A percentile compares a stretch with the other conserved stretches of the same genome.
These are phyloP conservation scores for Thelephora ganbajun DNA, from an alignment of 768 basidiomycete species.

Conservation along the genomic window DNA sequence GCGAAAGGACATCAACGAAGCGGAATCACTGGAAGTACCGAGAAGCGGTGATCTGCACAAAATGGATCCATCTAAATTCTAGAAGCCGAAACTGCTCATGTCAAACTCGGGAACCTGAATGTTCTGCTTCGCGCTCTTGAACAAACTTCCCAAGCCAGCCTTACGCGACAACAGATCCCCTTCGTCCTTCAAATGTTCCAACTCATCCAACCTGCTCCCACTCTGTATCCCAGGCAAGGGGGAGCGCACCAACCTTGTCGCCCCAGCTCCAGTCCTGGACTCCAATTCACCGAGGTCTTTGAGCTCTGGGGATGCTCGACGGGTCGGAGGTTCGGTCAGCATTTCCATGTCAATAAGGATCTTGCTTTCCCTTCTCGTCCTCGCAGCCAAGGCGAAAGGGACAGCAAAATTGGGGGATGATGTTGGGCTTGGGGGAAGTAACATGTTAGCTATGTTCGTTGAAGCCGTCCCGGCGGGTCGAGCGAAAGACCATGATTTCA, in stretches of 20 bases:
- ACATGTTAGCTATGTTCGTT: neutral
- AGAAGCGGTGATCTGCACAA: too few relatives aligned
- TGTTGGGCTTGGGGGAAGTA: conserved; percentile 29
- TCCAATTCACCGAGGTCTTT: conserved; percentile 8
- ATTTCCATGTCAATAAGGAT: conserved; percentile 89
- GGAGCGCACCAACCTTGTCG: too few relatives aligned
- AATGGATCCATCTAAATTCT: conserved; percentile 7
- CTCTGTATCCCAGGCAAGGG: too few relatives aligned
- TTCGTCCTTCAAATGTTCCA: conserved; percentile 33
- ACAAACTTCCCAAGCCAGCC: conserved; percentile 66
- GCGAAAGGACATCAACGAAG: too few relatives aligned
- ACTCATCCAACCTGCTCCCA: conserved; percentile 2
- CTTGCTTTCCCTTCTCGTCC: conserved; percentile 48
- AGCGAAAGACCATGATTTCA: conserved; percentile 85
- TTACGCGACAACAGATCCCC: conserved; percentile 50
- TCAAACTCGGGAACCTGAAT: conserved; percentile 79
- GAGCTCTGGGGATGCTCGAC: conserved; percentile 33
- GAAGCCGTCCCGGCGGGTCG: conserved; percentile 33
- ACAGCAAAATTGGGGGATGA: conserved; percentile 9
- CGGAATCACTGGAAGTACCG: too few relatives aligned
- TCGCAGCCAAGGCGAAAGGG: conserved; percentile 38
- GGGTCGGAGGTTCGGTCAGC: conserved; percentile 42
- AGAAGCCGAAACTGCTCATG: conserved; percentile 60
- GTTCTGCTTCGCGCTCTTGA: conserved; percentile 87
- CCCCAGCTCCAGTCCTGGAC: too few relatives aligned